phyloP scores from a whole-genome alignment of 805 yeast species.

The Monosporozyma aquatica region DNA sequence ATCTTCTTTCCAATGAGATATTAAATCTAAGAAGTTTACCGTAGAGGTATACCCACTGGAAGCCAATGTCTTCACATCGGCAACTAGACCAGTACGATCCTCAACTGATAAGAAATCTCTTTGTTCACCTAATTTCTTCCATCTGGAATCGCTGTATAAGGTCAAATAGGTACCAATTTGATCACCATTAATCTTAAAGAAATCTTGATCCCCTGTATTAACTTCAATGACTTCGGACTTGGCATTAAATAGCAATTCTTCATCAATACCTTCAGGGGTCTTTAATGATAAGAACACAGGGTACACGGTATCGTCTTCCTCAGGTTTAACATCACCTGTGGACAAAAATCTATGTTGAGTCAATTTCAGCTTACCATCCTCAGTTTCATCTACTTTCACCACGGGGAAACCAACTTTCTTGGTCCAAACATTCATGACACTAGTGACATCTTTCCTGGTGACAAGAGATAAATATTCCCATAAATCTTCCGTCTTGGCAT shows the following conservation, averaged over 20 bases:
- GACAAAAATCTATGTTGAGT: conserved; percentile 66
- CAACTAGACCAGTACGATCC: conserved; percentile 69
- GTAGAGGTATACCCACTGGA: conserved; percentile 60
- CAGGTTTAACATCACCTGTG: conserved; percentile 67
- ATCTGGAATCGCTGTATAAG: conserved; percentile 56
- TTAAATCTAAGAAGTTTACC: conserved; percentile 47
- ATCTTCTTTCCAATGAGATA: conserved; percentile 54
- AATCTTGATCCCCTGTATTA: conserved; percentile 30
- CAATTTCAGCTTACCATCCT: conserved; percentile 40
- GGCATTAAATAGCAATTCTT: conserved; percentile 44
- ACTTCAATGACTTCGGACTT: conserved; percentile 40
- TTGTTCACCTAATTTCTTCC: conserved; percentile 54
- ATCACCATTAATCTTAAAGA: conserved; percentile 63
- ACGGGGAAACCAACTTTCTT: conserved; percentile 66
- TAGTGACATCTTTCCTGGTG: conserved; percentile 50
- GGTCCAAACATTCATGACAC: conserved; percentile 65
- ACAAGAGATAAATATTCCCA: conserved; percentile 60
- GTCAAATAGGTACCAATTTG: conserved; percentile 71
- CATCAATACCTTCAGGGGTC: conserved; percentile 52
- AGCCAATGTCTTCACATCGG: conserved; percentile 68
- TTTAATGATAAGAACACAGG: conserved; percentile 58
- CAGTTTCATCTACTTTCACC: conserved; percentile 39
- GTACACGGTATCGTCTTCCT: conserved; percentile 58
- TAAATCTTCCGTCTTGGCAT: conserved; percentile 66
- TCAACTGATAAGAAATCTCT: conserved; percentile 56